These are phyloP conservation scores for Cercospora canescens DNA, from an alignment of 2,329 filamentous ascomycete species.

Conservation along the genomic window DNA sequence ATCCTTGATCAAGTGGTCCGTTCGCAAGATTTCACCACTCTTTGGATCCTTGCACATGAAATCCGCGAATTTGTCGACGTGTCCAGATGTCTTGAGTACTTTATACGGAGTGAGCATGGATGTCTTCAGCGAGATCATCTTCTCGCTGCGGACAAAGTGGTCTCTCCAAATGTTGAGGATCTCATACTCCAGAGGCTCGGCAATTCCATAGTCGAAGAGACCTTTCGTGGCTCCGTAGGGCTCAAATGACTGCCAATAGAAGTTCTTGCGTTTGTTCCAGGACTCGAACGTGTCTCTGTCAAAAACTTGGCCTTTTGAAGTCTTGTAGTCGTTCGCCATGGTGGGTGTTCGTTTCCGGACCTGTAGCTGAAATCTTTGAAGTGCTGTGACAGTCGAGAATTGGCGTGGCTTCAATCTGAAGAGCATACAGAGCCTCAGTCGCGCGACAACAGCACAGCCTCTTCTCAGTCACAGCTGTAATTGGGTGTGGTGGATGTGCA, in stretches of 20 bases:
- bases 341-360: slow-evolving; percentile 38
- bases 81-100: slow-evolving; percentile 87
- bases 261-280: slow-evolving; percentile 82
- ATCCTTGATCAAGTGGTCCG: slow-evolving; percentile 95
- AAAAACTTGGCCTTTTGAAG: slow-evolving; percentile 85
- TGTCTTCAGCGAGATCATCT: slow-evolving; percentile 95
- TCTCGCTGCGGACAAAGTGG: slow-evolving; percentile 89
- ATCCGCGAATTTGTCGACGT: slow-evolving; percentile 97
- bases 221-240: slow-evolving; percentile 63
- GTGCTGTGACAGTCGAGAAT: slow-evolving; percentile 20
- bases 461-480: background rate
- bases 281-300: slow-evolving; percentile 80
- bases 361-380: slow-evolving; percentile 28
- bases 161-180: slow-evolving; percentile 88
- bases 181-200: slow-evolving; percentile 82
- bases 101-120: slow-evolving; percentile 91
- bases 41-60: slow-evolving; percentile 94
- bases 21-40: slow-evolving; percentile 93
- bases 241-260: slow-evolving; percentile 95
- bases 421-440: slow-evolving; percentile 5
- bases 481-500: background rate
- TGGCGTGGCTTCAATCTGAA: slow-evolving; percentile 4
- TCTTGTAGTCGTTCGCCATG: slow-evolving; percentile 67
- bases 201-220: slow-evolving; percentile 91
- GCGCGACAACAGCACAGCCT: background rate